phyloP scores from a whole-genome alignment of 2,329 filamentous ascomycete species.

The Penicillium crustosum region DNA sequence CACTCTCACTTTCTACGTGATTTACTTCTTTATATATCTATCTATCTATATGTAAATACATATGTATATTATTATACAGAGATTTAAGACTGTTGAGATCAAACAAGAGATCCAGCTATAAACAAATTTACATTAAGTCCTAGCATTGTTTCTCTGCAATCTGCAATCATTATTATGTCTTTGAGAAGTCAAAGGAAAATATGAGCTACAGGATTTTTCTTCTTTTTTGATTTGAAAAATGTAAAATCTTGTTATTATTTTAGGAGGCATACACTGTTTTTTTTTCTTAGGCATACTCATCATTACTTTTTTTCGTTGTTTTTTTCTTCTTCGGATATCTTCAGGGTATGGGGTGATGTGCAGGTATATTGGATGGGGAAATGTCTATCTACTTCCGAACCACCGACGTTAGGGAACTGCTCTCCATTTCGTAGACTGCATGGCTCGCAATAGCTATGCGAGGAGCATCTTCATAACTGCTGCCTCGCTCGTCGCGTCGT shows the following conservation, averaged over 20 bases:
- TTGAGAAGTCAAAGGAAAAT: neutral
- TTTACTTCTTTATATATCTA: neutral
- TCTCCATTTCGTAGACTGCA: conserved; percentile 26
- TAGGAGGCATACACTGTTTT: neutral
- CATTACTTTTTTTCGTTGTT: conserved; percentile 1
- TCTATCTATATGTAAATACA: too few species aligned
- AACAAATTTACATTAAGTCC: neutral
- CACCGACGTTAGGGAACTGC: conserved; percentile 23
- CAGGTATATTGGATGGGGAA: conserved; percentile 35
- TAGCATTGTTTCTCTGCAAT: neutral
- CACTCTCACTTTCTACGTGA: neutral
- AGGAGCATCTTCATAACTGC: conserved; percentile 32
- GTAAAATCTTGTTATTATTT: too few species aligned
- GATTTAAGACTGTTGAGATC: neutral
- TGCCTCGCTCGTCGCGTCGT: conserved; percentile 28
- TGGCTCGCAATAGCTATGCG: conserved; percentile 28
- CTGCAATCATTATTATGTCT: neutral
- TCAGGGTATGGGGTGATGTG: conserved; percentile 19
- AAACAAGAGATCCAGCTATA: neutral
- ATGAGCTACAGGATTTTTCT: neutral
- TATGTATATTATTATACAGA: neutral
- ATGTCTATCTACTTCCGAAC: conserved; percentile 39
- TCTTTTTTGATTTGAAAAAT: neutral
- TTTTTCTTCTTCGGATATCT: conserved; percentile 1
- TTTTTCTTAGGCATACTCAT: neutral